Base-by-base conservation (phyloP, 352 stramenopile genomes). In the Pythium volutum region DNA sequence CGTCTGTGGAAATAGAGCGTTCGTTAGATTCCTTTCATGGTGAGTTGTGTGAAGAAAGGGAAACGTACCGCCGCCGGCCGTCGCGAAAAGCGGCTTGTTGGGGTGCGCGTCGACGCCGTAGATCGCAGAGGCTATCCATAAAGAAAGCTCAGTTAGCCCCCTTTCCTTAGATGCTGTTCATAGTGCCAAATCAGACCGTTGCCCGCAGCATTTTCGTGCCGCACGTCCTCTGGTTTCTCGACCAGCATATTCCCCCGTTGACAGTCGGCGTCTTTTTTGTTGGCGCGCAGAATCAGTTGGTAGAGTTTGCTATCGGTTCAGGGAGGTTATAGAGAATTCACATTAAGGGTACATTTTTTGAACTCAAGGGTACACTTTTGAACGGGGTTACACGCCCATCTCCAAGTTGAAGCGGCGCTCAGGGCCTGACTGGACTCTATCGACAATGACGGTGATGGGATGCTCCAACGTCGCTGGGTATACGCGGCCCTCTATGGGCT, bases 81-180 rank as follows among this genome's bases (percentile, higher is more conserved):
- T 95, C 8, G 86, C 84, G 34, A 93, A 87, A 50, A 93, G 66
- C 57, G 71, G 60, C 53, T 84, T 73, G 58, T 48, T 84, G n/a
- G 86, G 84, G 67, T 95, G 84, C 26, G 82, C 82, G 64, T 95
- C 86, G 16, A 95, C 73, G 47, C 84, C 82, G 62, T 95, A 95
- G 67, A 95, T 93, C 51, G 84, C 82, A 52, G 77, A 83, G 16
- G 79, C 84, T 93, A 52, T 27, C 14, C 31, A 39, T 16, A 25
- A 16, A 25, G 38, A 53, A 27, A 59, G 18, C 50, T 56, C 11
- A 4, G 48, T 56, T 22, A 45, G 6, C n/a, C 29, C 59, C 12
- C 16, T 5, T 22, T 4, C 1, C 16, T 25, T 31, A 66, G 2
- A 61, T 15, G 38, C 49, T 10, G 39, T 18, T 4, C 25, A 7